These are phyloP conservation scores for Solanum lignicaule DNA, from an alignment of 257 asterid species.

Conservation along the genomic window DNA sequence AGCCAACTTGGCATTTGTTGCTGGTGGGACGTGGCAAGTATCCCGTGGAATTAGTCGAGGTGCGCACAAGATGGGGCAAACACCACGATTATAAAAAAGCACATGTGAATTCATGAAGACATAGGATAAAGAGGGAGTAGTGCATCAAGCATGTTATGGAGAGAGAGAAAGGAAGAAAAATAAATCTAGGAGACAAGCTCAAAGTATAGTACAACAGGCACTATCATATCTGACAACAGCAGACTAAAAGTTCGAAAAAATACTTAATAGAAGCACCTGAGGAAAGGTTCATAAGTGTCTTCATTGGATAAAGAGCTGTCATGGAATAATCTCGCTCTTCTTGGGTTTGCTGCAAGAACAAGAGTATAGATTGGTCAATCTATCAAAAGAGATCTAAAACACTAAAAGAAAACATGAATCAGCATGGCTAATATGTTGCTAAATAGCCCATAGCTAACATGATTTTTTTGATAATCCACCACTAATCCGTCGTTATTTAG, in stretches of 20 bases:
- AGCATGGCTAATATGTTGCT: neutral
- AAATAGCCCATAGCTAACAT: neutral
- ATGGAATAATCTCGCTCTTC: conserved; percentile 68
- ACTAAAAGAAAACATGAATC: neutral
- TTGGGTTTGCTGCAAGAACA: conserved; percentile 57
- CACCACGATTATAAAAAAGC: neutral
- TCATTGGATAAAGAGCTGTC: conserved; percentile 52
- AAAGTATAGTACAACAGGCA: neutral
- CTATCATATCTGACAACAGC: neutral
- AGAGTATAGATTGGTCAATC: conserved; percentile 5
- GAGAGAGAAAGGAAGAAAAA: neutral
- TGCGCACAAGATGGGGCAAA: neutral
- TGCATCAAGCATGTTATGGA: neutral
- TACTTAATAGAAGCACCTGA: conserved; percentile 35
- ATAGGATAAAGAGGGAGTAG: neutral
- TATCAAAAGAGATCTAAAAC: neutral
- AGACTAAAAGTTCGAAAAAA: neutral
- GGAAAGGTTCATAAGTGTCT: conserved; percentile 76
- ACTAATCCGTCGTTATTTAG: neutral
- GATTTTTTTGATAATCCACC: neutral
- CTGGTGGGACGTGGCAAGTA: neutral
- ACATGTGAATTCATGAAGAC: neutral
- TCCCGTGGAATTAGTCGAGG: neutral
- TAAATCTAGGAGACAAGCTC: neutral
- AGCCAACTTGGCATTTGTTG: neutral